A percentile compares a stretch with the other conserved stretches of the same genome.
Conservation (phyloP, 176 grass and related monocot species). For the Puccinellia tenuiflora region DNA sequence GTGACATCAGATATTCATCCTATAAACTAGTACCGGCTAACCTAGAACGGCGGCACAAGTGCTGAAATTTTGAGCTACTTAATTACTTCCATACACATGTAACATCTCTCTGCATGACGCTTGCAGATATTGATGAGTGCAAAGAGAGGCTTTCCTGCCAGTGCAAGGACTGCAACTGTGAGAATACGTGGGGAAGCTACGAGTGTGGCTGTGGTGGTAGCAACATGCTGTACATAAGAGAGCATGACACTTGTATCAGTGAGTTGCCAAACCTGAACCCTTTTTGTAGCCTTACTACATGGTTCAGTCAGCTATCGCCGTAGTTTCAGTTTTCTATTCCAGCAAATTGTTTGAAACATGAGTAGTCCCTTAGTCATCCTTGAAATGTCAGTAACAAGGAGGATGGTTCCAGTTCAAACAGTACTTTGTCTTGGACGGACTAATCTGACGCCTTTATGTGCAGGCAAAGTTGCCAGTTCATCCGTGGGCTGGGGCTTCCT, state of each 20-base stretch:
- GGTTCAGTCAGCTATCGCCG: background rate
- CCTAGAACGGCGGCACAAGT: background rate
- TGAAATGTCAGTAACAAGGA: background rate
- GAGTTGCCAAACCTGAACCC: slow-evolving; percentile 26
- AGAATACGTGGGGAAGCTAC: slow-evolving; percentile 86
- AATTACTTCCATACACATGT: background rate
- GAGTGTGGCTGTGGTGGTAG: slow-evolving; percentile 64
- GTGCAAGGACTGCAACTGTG: slow-evolving; percentile 59
- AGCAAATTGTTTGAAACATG: background rate
- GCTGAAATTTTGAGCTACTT: background rate
- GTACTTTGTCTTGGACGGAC: background rate
- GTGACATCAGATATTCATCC: background rate
- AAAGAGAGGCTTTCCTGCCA: slow-evolving; percentile 72
- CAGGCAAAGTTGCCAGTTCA: slow-evolving; percentile 42
- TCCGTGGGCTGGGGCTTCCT: slow-evolving; percentile 65
- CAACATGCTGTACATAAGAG: slow-evolving; percentile 69
- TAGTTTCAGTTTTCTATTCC: background rate
- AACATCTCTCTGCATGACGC: background rate
- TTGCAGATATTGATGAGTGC: slow-evolving; percentile 84
- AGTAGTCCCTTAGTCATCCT: background rate
- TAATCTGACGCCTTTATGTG: background rate
- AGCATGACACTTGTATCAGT: slow-evolving; percentile 91
- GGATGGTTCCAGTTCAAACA: background rate
- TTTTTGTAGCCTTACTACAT: background rate
- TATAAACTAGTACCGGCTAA: background rate